Evolutionary conservation across 108 stramenopile genomes (phyloP).

Genomic region (Nitzschia putrida): DNA sequence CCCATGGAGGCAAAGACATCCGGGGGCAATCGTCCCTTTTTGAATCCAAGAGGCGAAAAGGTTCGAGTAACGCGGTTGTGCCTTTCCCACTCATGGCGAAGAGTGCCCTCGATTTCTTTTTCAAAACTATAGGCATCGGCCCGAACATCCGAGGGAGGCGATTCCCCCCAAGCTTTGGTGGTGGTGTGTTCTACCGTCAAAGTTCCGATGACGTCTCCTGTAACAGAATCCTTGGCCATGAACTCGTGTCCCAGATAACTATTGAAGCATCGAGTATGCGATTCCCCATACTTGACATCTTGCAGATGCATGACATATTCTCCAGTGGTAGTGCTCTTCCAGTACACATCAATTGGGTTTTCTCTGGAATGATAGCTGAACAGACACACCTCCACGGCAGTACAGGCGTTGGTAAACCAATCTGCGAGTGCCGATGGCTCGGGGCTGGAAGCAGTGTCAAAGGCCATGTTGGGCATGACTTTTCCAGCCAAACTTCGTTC

Average conservation of each 20-base stretch:
- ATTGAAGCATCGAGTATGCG: conserved; percentile 53
- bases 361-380: conserved; percentile 55
- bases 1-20: conserved; percentile 79
- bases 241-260: conserved; percentile 65
- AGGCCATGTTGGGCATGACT: conserved; percentile 29
- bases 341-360: conserved; percentile 42
- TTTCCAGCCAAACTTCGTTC: conserved; percentile 20
- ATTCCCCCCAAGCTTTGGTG: conserved; percentile 48
- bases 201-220: conserved; percentile 35
- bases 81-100: conserved; percentile 54
- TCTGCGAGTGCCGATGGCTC: conserved; percentile 13
- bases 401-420: conserved; percentile 33
- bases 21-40: conserved; percentile 62
- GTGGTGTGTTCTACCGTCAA: conserved; percentile 52
- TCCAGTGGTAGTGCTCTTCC: conserved; percentile 35
- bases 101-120: conserved; percentile 39
- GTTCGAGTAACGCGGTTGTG: conserved; percentile 58
- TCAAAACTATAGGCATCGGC: conserved; percentile 44
- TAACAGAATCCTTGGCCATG: conserved; percentile 39
- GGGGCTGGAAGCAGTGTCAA: background rate
- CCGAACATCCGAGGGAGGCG: conserved; percentile 36
- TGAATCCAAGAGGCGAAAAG: conserved; percentile 65
- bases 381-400: conserved; percentile 54
- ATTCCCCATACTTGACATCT: conserved; percentile 48
- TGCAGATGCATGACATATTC: conserved; percentile 10